phyloP scores from a whole-genome alignment of 331 rosid genomes.

The Cucumis variabilis region DNA sequence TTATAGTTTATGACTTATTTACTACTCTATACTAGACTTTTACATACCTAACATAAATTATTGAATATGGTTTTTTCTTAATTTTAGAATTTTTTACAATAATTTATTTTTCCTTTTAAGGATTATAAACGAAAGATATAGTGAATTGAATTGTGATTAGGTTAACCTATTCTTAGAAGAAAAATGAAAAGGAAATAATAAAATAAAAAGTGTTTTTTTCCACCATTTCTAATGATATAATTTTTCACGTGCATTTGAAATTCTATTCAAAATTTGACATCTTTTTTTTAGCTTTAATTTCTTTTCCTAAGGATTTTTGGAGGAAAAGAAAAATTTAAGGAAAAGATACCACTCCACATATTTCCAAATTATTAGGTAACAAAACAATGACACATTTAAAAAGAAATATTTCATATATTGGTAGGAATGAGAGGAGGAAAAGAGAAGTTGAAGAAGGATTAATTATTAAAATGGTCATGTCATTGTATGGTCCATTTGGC shows the following conservation, averaged over 20 bases:
- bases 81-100: too few relatives aligned
- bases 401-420: background rate
- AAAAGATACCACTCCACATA: constrained; percentile 4
- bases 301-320: background rate
- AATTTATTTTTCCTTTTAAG: too few relatives aligned
- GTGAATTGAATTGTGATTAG: too few relatives aligned
- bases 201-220: too few relatives aligned
- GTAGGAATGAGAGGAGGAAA: background rate
- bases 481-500: constrained; percentile 27
- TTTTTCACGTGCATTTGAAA: background rate
- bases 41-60: background rate
- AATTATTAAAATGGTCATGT: constrained; percentile 22
- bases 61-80: background rate
- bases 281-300: background rate
- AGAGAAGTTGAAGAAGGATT: constrained; percentile 1
- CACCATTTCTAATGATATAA: background rate
- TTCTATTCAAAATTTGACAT: background rate
- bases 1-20: background rate
- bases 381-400: constrained; percentile 3
- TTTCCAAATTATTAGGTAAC: constrained; percentile 26
- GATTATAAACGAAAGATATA: too few relatives aligned
- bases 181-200: too few relatives aligned
- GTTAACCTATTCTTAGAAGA: too few relatives aligned
- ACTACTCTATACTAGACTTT: background rate
- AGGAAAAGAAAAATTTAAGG: background rate